Percentiles rank a stretch among this genome's conserved stretches.
Evolutionary conservation across 306 rosid genomes (phyloP).

Genomic region (Cicer arietinum): DNA sequence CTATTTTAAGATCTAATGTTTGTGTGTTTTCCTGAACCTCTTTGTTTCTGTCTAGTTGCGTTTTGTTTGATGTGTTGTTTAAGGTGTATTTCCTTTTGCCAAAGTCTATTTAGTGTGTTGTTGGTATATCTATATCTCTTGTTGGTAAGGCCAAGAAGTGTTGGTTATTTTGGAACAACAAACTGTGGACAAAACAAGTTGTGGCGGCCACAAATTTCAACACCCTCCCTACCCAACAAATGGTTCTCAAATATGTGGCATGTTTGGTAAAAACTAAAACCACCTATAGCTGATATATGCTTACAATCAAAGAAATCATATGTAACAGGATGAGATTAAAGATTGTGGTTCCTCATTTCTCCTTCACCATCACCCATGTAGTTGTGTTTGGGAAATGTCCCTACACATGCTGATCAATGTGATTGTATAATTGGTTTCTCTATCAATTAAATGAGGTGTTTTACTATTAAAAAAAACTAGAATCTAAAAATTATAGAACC

Average conservation of each 20-base stretch:
- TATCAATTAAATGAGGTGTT: not conserved
- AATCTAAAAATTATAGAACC: too few species aligned
- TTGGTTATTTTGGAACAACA: not conserved
- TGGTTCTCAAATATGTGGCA: not conserved
- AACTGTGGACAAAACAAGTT: not conserved
- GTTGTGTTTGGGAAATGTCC: not conserved
- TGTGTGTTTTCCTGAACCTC: too few species aligned
- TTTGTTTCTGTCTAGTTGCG: too few species aligned
- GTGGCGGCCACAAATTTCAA: not conserved
- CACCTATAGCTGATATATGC: not conserved
- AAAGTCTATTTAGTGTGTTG: not conserved
- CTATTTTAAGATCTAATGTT: too few species aligned
- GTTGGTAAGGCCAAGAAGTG: not conserved
- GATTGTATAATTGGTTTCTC: not conserved
- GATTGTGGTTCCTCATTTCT: not conserved
- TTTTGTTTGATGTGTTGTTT: not conserved
- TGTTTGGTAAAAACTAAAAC: not conserved
- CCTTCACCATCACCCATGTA: not conserved
- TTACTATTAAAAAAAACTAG: too few species aligned
- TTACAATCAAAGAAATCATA: not conserved
- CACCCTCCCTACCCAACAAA: not conserved
- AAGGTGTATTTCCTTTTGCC: not conserved
- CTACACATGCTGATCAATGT: not conserved
- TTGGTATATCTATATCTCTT: not conserved
- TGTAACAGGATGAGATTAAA: not conserved